Conservation (phyloP, 2,329 filamentous ascomycete species). For the Bisporella sp. region DNA sequence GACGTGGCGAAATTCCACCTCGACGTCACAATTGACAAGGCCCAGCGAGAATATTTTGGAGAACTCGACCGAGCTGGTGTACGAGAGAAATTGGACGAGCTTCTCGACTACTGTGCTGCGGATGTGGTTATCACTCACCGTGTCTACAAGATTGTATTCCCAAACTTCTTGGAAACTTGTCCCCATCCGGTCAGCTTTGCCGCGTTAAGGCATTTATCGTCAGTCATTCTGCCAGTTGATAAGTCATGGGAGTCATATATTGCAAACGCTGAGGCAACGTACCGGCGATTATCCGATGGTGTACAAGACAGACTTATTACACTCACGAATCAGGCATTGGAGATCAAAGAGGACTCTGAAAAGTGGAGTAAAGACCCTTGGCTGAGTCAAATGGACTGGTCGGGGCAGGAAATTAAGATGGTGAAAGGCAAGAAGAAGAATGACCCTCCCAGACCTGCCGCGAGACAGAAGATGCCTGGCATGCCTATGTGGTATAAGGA, state of each 20-base stretch:
- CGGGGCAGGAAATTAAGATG: slow-evolving; percentile 85
- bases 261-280: slow-evolving; percentile 75
- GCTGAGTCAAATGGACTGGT: slow-evolving; percentile 93
- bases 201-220: slow-evolving; percentile 84
- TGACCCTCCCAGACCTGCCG: slow-evolving; percentile 69
- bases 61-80: slow-evolving; percentile 69
- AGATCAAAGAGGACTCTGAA: slow-evolving; percentile 61
- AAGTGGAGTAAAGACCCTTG: slow-evolving; percentile 78
- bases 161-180: slow-evolving; percentile 80
- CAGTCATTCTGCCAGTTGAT: slow-evolving; percentile 87
- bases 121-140: slow-evolving; percentile 90
- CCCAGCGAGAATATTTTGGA: slow-evolving; percentile 78
- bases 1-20: slow-evolving; percentile 98
- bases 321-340: slow-evolving; percentile 70
- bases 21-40: slow-evolving; percentile 85
- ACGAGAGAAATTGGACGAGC: slow-evolving; percentile 64
- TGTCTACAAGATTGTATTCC: slow-evolving; percentile 91
- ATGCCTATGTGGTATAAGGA: slow-evolving; percentile 97
- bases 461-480: slow-evolving; percentile 85
- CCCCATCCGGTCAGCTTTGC: slow-evolving; percentile 97
- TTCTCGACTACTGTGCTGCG: slow-evolving; percentile 89
- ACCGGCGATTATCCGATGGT: slow-evolving; percentile 67
- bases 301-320: slow-evolving; percentile 69
- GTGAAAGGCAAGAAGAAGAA: slow-evolving; percentile 84
- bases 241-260: slow-evolving; percentile 84